phyloP scores from a whole-genome alignment of 2,329 filamentous ascomycete genomes.

The Aspergillus terreus region DNA sequence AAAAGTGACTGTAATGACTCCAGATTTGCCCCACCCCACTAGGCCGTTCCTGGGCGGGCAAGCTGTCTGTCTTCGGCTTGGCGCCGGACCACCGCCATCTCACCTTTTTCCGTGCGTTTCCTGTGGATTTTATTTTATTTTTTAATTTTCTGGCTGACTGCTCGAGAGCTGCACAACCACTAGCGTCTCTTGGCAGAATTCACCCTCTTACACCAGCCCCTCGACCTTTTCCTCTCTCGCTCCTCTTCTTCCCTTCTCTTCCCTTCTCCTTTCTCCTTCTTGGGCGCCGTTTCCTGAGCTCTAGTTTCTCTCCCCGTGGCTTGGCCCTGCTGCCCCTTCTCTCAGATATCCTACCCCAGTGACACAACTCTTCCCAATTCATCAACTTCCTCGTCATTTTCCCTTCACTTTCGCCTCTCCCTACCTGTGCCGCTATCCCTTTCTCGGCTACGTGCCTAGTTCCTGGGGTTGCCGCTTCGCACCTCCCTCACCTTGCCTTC shows the following conservation, averaged over 20 bases:
- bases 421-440: slow-evolving; percentile 6
- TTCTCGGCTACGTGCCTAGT: slow-evolving; percentile 6
- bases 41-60: slow-evolving; percentile 24
- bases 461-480: background rate
- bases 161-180: slow-evolving; percentile 33
- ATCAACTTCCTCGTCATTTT: slow-evolving; percentile 2
- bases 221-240: slow-evolving; percentile 21
- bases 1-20: slow-evolving; percentile 26
- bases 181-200: slow-evolving; percentile 32
- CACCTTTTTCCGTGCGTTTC: slow-evolving; percentile 22
- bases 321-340: slow-evolving; percentile 8
- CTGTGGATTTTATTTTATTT: background rate
- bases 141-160: slow-evolving; percentile 18
- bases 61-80: slow-evolving; percentile 22
- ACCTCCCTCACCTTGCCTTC: background rate
- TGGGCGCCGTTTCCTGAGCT: slow-evolving; percentile 3
- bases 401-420: slow-evolving; percentile 8
- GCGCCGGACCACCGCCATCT: slow-evolving; percentile 24
- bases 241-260: slow-evolving; percentile 9
- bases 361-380: slow-evolving; percentile 3
- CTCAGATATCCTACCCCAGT: slow-evolving; percentile 10
- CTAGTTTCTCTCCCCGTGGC: slow-evolving; percentile 2
- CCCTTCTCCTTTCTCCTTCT: slow-evolving; percentile 11
- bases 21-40: slow-evolving; percentile 23
- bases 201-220: slow-evolving; percentile 29